These are phyloP conservation scores for Phragmites australis DNA, from an alignment of 176 grass and related monocot genomes.

Conservation along the genomic window DNA sequence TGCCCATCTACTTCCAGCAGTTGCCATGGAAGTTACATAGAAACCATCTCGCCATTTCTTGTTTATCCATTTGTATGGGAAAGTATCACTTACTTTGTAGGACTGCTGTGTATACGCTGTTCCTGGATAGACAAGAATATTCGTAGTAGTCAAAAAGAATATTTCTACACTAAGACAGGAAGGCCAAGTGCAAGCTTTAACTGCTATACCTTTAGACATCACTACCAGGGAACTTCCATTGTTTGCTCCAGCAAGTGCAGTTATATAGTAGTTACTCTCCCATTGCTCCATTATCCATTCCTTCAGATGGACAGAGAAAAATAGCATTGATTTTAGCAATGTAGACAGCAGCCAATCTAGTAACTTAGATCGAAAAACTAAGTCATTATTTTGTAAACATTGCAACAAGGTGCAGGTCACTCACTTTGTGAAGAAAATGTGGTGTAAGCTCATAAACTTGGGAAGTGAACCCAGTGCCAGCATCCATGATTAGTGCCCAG, in stretches of 20 bases:
- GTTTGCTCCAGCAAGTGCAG: constrained; percentile 84
- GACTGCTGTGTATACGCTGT: constrained; percentile 87
- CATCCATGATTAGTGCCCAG: constrained; percentile 99
- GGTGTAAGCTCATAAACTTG: constrained; percentile 94
- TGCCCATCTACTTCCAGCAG: constrained; percentile 92
- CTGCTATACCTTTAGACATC: constrained; percentile 93
- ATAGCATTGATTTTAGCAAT: constrained; percentile 23
- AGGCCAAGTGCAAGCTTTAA: constrained; percentile 20
- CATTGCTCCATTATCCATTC: constrained; percentile 99
- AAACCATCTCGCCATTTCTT: constrained; percentile 98
- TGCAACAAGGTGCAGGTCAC: constrained; percentile 38
- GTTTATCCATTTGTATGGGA: constrained; percentile 99
- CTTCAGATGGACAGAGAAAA: constrained; percentile 55
- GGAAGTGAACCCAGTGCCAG: constrained; percentile 80
- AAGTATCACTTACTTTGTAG: constrained; percentile 95
- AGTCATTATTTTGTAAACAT: constrained; percentile 28
- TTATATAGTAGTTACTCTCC: constrained; percentile 97
- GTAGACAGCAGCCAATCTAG: constrained; percentile 20
- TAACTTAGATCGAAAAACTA: constrained; percentile 18
- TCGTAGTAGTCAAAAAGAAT: constrained; percentile 20
- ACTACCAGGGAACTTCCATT: constrained; percentile 92
- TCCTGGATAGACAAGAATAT: constrained; percentile 54
- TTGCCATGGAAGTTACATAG: constrained; percentile 96
- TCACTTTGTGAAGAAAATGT: constrained; percentile 98
- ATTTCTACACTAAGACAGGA: constrained; percentile 16